A percentile compares a stretch with the other conserved stretches of the same genome.
phyloP scores from a whole-genome alignment of 2,329 filamentous ascomycete species.

The Penicillium sp. region DNA sequence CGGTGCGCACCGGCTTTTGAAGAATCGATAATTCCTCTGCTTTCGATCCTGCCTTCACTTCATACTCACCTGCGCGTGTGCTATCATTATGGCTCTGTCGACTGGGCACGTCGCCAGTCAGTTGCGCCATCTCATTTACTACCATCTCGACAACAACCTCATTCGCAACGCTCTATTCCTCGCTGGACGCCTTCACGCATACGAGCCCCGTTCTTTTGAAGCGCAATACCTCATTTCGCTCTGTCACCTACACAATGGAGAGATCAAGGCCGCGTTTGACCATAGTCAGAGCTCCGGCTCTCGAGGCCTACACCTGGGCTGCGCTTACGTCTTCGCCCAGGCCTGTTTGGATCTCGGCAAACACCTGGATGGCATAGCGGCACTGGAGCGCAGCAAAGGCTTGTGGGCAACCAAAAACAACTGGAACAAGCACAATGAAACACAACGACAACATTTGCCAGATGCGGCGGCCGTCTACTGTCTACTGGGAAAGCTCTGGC shows the following conservation, averaged over 20 bases:
- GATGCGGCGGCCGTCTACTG: conserved; percentile 83
- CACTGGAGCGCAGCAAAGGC: conserved; percentile 76
- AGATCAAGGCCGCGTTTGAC: conserved; percentile 83
- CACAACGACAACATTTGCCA: conserved; percentile 68
- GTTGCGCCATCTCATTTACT: conserved; percentile 65
- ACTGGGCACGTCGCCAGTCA: conserved; percentile 57
- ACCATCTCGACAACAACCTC: conserved; percentile 83
- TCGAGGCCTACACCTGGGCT: conserved; percentile 75
- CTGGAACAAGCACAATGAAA: conserved; percentile 76
- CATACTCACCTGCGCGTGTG: not conserved
- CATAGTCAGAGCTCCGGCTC: conserved; percentile 69
- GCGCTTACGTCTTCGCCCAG: conserved; percentile 88
- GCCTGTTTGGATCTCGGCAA: conserved; percentile 77
- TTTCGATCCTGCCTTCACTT: not conserved
- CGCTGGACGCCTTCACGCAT: conserved; percentile 78
- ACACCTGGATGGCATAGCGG: conserved; percentile 75
- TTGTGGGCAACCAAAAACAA: conserved; percentile 72
- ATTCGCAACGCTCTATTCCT: conserved; percentile 91
- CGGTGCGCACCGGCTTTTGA: not conserved
- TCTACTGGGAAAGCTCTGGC: conserved; percentile 82
- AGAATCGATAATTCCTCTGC: not conserved
- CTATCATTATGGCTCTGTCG: conserved; percentile 53
- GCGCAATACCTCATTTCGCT: conserved; percentile 78
- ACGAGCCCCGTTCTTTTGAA: conserved; percentile 78
- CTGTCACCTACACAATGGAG: conserved; percentile 78